Percentiles rank a stretch among this genome's conserved stretches.
Conservation (phyloP, 129 eudicot genomes). For the Scalesia atractyloides region DNA sequence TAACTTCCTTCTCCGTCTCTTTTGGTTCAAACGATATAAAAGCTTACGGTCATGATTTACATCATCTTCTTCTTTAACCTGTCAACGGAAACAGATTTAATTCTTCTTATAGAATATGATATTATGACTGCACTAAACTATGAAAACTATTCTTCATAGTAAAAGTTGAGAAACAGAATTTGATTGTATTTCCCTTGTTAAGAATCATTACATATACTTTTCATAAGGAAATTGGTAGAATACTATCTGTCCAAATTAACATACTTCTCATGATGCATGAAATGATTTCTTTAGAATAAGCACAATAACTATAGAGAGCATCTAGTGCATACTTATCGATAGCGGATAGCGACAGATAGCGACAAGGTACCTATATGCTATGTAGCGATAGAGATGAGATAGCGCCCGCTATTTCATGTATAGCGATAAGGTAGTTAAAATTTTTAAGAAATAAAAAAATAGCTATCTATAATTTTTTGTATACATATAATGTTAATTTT, state of each 20-base stretch:
- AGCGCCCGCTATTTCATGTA: too few species aligned
- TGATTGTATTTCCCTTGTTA: not conserved
- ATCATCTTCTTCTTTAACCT: conserved; percentile 99
- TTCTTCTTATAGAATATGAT: not conserved
- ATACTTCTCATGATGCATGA: not conserved
- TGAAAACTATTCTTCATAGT: not conserved
- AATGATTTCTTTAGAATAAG: not conserved
- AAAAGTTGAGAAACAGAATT: not conserved
- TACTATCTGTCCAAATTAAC: not conserved
- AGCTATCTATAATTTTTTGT: too few species aligned
- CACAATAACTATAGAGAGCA: not conserved
- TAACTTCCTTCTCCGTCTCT: conserved; percentile 64
- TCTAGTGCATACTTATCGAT: too few species aligned
- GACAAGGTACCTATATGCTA: too few species aligned
- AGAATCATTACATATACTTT: not conserved
- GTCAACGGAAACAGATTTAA: conserved; percentile 23
- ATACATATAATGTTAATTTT: too few species aligned
- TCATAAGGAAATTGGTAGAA: too few species aligned
- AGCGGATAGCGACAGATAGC: too few species aligned
- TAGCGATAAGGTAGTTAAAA: too few species aligned
- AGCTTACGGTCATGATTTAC: conserved; percentile 62
- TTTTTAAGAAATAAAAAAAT: too few species aligned
- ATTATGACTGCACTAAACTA: not conserved
- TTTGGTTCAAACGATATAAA: conserved; percentile 60
- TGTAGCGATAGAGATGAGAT: too few species aligned